These are phyloP conservation scores for Fonsecaea multimorphosa DNA, from an alignment of 2,329 filamentous ascomycete species.

Conservation along the genomic window DNA sequence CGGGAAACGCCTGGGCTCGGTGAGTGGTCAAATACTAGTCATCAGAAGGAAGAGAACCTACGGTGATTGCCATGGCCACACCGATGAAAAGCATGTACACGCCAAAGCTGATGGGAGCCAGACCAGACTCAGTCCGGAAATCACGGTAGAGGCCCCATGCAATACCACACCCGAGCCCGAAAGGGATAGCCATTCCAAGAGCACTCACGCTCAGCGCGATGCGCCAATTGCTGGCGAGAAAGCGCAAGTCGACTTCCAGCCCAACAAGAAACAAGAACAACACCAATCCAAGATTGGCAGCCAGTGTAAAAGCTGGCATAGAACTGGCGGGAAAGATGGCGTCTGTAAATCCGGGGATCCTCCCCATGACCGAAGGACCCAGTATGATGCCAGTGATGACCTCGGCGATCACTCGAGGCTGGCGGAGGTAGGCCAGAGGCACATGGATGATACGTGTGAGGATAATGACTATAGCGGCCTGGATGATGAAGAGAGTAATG, in stretches of 20 bases:
- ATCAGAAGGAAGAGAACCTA: slow-evolving; percentile 43
- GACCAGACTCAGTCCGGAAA: slow-evolving; percentile 65
- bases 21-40: slow-evolving; percentile 17
- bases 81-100: slow-evolving; percentile 81
- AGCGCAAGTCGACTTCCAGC: slow-evolving; percentile 81
- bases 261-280: slow-evolving; percentile 88
- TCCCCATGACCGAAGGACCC: slow-evolving; percentile 85
- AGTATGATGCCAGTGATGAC: slow-evolving; percentile 84
- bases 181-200: slow-evolving; percentile 80
- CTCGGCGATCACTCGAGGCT: slow-evolving; percentile 83
- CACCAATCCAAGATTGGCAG: slow-evolving; percentile 82
- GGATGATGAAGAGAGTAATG: slow-evolving; percentile 75
- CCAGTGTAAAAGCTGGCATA: slow-evolving; percentile 75
- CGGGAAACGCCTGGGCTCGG: slow-evolving; percentile 70
- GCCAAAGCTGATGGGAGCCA: slow-evolving; percentile 65
- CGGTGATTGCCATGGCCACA: slow-evolving; percentile 91
- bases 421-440: slow-evolving; percentile 76
- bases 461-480: slow-evolving; percentile 75
- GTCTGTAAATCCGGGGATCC: slow-evolving; percentile 76
- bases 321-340: slow-evolving; percentile 78
- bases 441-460: slow-evolving; percentile 77
- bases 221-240: slow-evolving; percentile 79
- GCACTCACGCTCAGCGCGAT: slow-evolving; percentile 78
- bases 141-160: slow-evolving; percentile 80
- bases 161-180: slow-evolving; percentile 79